These are phyloP conservation scores for Endocalyx cinctus DNA, from an alignment of 2,329 filamentous ascomycete species.

Conservation along the genomic window DNA sequence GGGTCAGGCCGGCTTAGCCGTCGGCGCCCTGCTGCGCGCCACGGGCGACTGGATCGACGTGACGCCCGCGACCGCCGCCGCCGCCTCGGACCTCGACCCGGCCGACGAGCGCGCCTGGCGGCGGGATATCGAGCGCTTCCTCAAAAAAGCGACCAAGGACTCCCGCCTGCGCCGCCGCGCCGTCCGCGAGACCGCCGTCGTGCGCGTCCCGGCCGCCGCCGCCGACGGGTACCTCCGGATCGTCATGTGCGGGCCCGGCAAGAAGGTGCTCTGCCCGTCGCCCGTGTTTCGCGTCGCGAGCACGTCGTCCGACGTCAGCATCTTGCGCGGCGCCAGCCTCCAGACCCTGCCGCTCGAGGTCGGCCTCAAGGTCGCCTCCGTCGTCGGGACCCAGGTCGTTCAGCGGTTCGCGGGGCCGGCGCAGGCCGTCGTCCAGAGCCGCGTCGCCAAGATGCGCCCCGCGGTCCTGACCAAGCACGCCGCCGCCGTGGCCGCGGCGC, in stretches of 20 bases:
- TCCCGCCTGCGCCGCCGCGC: conserved; percentile 43
- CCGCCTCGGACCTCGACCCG: conserved; percentile 43
- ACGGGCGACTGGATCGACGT: conserved; percentile 63
- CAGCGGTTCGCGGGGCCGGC: conserved; percentile 40
- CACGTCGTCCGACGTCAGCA: conserved; percentile 55
- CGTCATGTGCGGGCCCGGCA: conserved; percentile 48
- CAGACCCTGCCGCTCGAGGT: conserved; percentile 62
- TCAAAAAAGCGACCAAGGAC: conserved; percentile 47
- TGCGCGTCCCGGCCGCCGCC: conserved; percentile 59
- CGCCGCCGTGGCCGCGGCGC: conserved; percentile 35
- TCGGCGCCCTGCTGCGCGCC: conserved; percentile 58
- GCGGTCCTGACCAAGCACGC: conserved; percentile 37
- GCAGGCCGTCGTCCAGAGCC: conserved; percentile 35
- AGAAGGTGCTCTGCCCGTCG: conserved; percentile 57
- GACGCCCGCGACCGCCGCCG: conserved; percentile 50
- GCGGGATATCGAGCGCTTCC: conserved; percentile 61
- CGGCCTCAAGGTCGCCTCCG: conserved; percentile 53
- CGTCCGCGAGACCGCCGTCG: conserved; percentile 58
- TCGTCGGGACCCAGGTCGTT: conserved; percentile 41
- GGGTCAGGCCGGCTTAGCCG: conserved; percentile 63
- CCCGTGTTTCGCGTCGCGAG: conserved; percentile 67
- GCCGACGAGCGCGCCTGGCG: conserved; percentile 63
- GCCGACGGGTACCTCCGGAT: conserved; percentile 66
- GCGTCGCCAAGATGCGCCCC: conserved; percentile 27
- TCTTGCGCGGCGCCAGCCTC: conserved; percentile 61